Evolutionary conservation across 2,329 filamentous ascomycete species (phyloP), one percentile per base, ranked within the genome.

Genomic region (Leptographium lundbergii): DNA sequence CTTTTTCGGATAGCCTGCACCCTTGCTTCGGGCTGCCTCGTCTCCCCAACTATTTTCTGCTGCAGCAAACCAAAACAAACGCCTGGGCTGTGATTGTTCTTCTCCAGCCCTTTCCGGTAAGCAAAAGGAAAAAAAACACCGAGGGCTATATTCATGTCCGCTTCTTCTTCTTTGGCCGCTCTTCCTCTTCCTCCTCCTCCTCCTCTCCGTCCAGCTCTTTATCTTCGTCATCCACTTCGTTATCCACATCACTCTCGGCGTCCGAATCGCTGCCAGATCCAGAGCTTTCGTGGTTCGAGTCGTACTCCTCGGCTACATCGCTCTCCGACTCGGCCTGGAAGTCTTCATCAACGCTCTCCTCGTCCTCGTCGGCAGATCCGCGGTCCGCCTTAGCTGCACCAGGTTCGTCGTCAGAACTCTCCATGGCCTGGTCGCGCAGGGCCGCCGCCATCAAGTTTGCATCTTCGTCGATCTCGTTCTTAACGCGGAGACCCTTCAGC

Each of bases 391-490:
- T 81, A 61, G 73, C 81, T 32, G 78, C 84, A 9, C 86, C 87
- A 50, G 88, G 86, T 63, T 91, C 88, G 61, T 95, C 91, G 65
- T 95, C 91, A 29, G 88, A 92, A 63, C 85, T 87, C 66, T 85
- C 87, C 73, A 95, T 87, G 68, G 85, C 89, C 64, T 94, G 87
- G 66, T 95, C 86, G 61, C 90, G 82, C 62, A 96, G 81, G 25
- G 90, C 91, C 13, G 89, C 88, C 36, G 89, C 88, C 61, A 96
- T 81, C 59, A 82, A 65, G 70, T 88, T 85, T 70, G 89, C 88
- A 66, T 99, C 94, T 70, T 96, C 94, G 62, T 95, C 87, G 77
- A 99, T 96, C 75, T 99, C 94, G 72, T 99, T 99, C 85, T 96
- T 97, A 60, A 95, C 91, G 58, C 92, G 89, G 68, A 99, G 81